Conservation (phyloP, 129 eudicot species). For the Flaveria linearis region DNA sequence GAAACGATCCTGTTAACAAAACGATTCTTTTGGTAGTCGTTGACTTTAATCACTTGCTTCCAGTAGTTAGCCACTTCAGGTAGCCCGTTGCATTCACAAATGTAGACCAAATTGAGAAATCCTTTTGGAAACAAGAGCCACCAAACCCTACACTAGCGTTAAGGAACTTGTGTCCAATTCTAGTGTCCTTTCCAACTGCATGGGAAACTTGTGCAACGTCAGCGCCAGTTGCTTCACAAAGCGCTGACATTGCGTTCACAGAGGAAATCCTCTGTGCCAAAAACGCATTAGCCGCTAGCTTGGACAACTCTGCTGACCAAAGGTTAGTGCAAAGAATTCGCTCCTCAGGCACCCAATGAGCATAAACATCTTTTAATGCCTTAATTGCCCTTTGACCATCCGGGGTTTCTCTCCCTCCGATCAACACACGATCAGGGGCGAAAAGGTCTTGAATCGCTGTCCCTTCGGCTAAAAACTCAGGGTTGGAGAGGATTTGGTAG, state of each 20-base stretch:
- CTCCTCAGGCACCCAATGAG: conserved; percentile 79
- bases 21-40: conserved; percentile 76
- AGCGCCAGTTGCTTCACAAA: conserved; percentile 81
- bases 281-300: conserved; percentile 80
- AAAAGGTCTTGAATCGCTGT: conserved; percentile 77
- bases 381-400: conserved; percentile 66
- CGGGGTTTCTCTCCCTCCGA: conserved; percentile 75
- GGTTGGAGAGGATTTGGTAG: conserved; percentile 72
- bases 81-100: conserved; percentile 78
- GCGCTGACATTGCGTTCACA: conserved; percentile 75
- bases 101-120: conserved; percentile 72
- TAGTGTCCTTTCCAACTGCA: conserved; percentile 71
- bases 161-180: conserved; percentile 71
- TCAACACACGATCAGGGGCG: conserved; percentile 79
- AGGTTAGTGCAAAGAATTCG: conserved; percentile 71
- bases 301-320: conserved; percentile 89
- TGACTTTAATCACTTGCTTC: conserved; percentile 79
- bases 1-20: conserved; percentile 73
- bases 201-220: conserved; percentile 73
- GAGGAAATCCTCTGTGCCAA: conserved; percentile 81
- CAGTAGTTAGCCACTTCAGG: conserved; percentile 73
- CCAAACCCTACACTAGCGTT: conserved; percentile 84
- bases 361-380: conserved; percentile 65
- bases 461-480: conserved; percentile 81
- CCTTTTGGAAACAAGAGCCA: conserved; percentile 83